phyloP scores from a whole-genome alignment of 2,329 filamentous ascomycete genomes.

The Verticillium isaacii region DNA sequence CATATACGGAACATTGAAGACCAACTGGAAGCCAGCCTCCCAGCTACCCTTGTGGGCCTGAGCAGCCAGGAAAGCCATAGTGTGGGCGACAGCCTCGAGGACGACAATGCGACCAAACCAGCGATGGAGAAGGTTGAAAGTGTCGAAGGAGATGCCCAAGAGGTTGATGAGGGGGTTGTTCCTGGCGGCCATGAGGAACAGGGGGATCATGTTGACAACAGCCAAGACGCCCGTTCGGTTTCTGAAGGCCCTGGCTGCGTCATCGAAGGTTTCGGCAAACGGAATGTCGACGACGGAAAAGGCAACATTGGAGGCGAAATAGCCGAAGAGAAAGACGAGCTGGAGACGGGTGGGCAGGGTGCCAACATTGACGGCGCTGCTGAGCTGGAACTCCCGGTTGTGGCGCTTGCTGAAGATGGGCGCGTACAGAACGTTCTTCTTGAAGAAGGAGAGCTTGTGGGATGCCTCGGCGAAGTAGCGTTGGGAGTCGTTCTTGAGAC shows the following conservation, averaged over 20 bases:
- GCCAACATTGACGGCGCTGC: slow-evolving; percentile 54
- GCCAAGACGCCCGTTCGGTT: slow-evolving; percentile 68
- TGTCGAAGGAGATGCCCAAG: slow-evolving; percentile 73
- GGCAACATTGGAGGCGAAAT: slow-evolving; percentile 63
- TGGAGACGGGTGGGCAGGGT: slow-evolving; percentile 65
- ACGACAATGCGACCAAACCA: slow-evolving; percentile 76
- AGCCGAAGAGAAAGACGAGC: slow-evolving; percentile 51
- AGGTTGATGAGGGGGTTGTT: slow-evolving; percentile 74
- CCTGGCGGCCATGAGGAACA: slow-evolving; percentile 69
- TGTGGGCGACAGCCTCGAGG: slow-evolving; percentile 64
- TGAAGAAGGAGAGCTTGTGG: slow-evolving; percentile 51
- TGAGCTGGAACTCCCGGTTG: slow-evolving; percentile 62
- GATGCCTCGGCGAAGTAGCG: slow-evolving; percentile 67
- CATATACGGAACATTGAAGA: slow-evolving; percentile 40
- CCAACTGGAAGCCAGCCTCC: slow-evolving; percentile 31
- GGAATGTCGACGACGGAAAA: slow-evolving; percentile 69
- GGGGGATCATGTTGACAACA: slow-evolving; percentile 71
- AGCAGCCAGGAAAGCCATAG: slow-evolving; percentile 51
- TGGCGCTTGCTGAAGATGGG: slow-evolving; percentile 62
- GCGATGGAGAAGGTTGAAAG: slow-evolving; percentile 75
- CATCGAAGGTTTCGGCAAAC: slow-evolving; percentile 41
- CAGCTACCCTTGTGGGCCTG: slow-evolving; percentile 40
- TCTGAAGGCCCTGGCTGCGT: slow-evolving; percentile 47
- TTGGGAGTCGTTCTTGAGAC: slow-evolving; percentile 74
- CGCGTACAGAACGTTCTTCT: slow-evolving; percentile 61